Conservation (phyloP, 768 basidiomycete species). For the Lactarius hengduanensis region DNA sequence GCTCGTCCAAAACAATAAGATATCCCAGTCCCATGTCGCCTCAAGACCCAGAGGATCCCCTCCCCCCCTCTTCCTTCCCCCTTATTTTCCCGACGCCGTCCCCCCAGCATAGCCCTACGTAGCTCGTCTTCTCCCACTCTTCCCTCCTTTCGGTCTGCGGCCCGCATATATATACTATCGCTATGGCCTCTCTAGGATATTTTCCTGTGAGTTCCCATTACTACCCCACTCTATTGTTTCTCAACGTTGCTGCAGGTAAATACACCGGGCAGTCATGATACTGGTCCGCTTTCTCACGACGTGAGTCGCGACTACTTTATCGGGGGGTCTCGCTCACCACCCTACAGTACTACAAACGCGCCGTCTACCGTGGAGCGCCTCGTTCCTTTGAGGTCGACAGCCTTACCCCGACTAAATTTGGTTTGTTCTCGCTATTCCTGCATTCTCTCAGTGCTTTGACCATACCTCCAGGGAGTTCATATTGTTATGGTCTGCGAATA, state of each 20-base stretch:
- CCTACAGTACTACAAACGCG: slow-evolving; percentile 33
- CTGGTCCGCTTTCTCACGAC: slow-evolving; percentile 12
- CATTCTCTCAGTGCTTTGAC: neutral
- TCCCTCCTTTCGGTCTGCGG: neutral
- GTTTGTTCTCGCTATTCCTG: slow-evolving; percentile 18
- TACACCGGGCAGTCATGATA: neutral
- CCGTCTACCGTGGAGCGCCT: slow-evolving; percentile 22
- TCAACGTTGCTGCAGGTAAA: neutral
- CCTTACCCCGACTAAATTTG: slow-evolving; percentile 29
- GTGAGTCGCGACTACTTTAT: slow-evolving; percentile 11
- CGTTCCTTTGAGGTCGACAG: slow-evolving; percentile 12
- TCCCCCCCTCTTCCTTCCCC: neutral
- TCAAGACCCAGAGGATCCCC: neutral
- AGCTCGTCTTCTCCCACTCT: neutral
- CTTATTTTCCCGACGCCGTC: neutral
- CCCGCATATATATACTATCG: neutral
- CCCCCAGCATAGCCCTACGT: too few relatives aligned
- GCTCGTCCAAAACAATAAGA: neutral
- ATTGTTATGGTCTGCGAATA: slow-evolving; percentile 33
- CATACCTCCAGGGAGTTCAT: slow-evolving; percentile 24
- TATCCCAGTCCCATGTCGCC: neutral
- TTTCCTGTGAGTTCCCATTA: slow-evolving; percentile 26
- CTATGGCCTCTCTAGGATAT: neutral
- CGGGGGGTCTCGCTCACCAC: neutral
- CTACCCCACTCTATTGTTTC: neutral